A percentile compares a stretch with the other conserved stretches of the same genome.
Evolutionary conservation across 1,139 yeast genomes (phyloP).

Genomic region (Yamadazyma taylorii): DNA sequence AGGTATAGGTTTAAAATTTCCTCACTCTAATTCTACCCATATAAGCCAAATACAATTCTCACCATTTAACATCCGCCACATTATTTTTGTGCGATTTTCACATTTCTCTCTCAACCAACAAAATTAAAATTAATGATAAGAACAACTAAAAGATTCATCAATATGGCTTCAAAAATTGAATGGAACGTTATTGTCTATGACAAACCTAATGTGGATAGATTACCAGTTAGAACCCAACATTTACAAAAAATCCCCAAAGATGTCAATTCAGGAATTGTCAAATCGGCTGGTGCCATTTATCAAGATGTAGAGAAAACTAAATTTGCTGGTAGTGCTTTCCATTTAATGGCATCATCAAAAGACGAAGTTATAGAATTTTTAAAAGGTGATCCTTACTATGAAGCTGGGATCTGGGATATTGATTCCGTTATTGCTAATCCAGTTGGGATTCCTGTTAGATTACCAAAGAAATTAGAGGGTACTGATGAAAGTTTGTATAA

Average conservation of each 20-base stretch:
- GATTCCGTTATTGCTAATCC: conserved; percentile 63
- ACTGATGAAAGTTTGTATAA: conserved; percentile 22
- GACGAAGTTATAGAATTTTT: conserved; percentile 65
- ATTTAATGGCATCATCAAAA: conserved; percentile 59
- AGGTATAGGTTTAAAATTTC: too few relatives aligned
- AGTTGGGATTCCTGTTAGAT: conserved; percentile 36
- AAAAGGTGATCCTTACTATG: conserved; percentile 61
- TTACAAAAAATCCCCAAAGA: conserved; percentile 52
- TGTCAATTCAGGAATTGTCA: conserved; percentile 55
- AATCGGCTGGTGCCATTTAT: conserved; percentile 66
- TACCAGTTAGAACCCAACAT: conserved; percentile 57
- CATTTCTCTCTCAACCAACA: background rate
- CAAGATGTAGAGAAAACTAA: conserved; percentile 49
- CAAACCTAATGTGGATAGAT: conserved; percentile 62
- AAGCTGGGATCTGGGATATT: conserved; percentile 75
- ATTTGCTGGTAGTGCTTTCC: conserved; percentile 72
- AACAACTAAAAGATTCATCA: conserved; percentile 11
- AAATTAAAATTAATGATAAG: conserved; percentile 6
- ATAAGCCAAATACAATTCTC: too few relatives aligned
- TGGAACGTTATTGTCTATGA: conserved; percentile 75
- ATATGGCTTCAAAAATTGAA: conserved; percentile 36
- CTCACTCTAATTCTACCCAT: background rate
- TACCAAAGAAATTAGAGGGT: conserved; percentile 28
- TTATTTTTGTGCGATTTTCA: too few relatives aligned
- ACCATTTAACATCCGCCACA: too few relatives aligned